Evolutionary conservation across 2,329 filamentous ascomycete species (phyloP).

Genomic region (Xylariaceae sp.): DNA sequence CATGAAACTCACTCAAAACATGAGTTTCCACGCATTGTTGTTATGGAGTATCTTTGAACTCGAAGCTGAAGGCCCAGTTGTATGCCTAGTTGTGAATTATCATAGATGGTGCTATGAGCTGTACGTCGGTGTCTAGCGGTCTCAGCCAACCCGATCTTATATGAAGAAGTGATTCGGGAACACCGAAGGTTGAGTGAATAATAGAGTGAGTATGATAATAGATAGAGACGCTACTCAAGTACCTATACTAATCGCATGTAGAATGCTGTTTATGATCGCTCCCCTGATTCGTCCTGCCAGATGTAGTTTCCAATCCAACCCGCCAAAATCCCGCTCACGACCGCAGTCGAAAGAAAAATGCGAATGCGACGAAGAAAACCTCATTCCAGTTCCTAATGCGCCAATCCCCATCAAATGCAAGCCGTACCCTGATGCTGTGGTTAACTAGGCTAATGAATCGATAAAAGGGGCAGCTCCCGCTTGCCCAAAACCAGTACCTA

Average conservation of each 20-base stretch:
- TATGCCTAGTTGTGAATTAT: neutral
- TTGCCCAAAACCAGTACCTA: neutral
- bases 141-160: neutral
- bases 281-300: neutral
- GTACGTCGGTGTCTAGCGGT: neutral
- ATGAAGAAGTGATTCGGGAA: neutral
- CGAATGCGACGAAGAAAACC: neutral
- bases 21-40: too few relatives aligned
- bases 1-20: too few relatives aligned
- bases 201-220: neutral
- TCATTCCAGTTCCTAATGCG: neutral
- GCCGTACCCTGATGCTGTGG: neutral
- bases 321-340: neutral
- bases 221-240: neutral
- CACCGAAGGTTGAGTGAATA: neutral
- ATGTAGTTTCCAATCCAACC: neutral
- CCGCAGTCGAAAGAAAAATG: neutral
- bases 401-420: constrained; percentile 16
- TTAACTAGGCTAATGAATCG: neutral
- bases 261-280: constrained; percentile 12
- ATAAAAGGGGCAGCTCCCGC: neutral
- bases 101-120: neutral
- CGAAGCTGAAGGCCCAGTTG: neutral
- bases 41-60: too few relatives aligned
- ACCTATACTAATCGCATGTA: constrained; percentile 12